Evolutionary conservation across 805 yeast species (phyloP), one percentile per base, ranked within the genome.

Genomic region (Spathaspora passalidarum): DNA sequence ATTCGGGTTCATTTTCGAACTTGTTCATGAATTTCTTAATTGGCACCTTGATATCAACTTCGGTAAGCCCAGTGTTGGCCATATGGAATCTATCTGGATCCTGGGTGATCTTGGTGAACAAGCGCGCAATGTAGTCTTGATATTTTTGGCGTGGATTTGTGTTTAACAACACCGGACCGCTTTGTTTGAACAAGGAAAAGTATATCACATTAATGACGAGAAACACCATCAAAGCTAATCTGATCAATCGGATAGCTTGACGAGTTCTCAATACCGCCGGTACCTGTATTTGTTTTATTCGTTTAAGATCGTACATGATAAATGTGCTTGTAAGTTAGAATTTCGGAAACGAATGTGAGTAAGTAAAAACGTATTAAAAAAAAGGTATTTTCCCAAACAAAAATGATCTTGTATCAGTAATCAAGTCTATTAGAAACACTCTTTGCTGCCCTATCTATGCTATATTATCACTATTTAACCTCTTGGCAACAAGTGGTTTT

Each of bases 81-180:
- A 56, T 26, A 63, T 65, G 61, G 39, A 46, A 61, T n/a, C 51
- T 46, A 2, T 54, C 49, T 37, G 52, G 50, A 36, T 63, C 53
- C 13, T 36, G 16, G n/a, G 47, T 42, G 3, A 59, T 45, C 17
- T 43, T 38, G 6, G 45, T 48, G 36, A 57, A 49, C 3, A 22
- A 7, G 7, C 8, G 10, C 6, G 17, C 17, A 5, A 38, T 11
- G 2, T 21, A 18, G 11, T 10, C 32, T 3, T 14, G 17, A 26
- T 25, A 3, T 4, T 16, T 21, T 38, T 38, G 29, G 14, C 19
- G 19, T n/a, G 32, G n/a, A 17, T 26, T 11, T 5, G 7, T 26
- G 14, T 38, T n/a, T 5, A 14, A 5, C 7, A 8, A 6, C 3
- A 16, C 11, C 2, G 16, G 42, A 2, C 4, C 4, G 5, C n/a